Evolutionary conservation across 495 filamentous ascomycete species (phyloP), one percentile per base, ranked within the genome.

Genomic region (Podospora pseudocomata): DNA sequence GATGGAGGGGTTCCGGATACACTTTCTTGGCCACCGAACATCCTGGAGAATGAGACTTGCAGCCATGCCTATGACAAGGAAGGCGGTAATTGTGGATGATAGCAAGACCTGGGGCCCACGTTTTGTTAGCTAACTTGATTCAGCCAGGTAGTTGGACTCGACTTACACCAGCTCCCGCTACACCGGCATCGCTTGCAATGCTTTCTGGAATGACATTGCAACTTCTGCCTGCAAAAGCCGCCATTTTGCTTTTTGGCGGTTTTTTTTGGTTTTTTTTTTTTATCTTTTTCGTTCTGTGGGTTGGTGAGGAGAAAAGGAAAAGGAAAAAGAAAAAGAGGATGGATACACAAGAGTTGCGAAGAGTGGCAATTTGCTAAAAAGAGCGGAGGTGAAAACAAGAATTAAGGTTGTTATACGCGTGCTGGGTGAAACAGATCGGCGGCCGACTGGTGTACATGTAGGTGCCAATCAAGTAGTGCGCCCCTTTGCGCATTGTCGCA

Each of bases 1-100:
- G 13, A 73, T 64, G 20, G 77, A 76, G 9, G 74, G 72, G 60
- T 78, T 85, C 3, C 71, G 71, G 53, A 70, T 64, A n/a, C 73
- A 69, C 26, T 70, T 66, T 49, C 70, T 66, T 5, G 65, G 63
- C 20, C 65, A 65, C 20, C 78, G 77, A 32, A 79, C 65, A 63
- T 82, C 80, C 53, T 80, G 77, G 60, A 86, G 71, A 60, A 88
- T 75, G 58, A 88, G 79, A 44, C 78, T 81, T 58, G 78, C 75
- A 68, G 77, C 79, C 56, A 86, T 76, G 57, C 82, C 64, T 54
- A 87, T 72, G 30, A 80, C 78, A 18, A 82, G 65, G 60, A 61
- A 66, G 64, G 85, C 85, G 6, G 86, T 87, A 60, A 87, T 80
- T 65, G 86, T 84, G 74, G 86, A 88, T 57, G 86, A 86, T 67